phyloP scores from a whole-genome alignment of 495 filamentous ascomycete species.

The Hypoxylon crocopeplum region DNA sequence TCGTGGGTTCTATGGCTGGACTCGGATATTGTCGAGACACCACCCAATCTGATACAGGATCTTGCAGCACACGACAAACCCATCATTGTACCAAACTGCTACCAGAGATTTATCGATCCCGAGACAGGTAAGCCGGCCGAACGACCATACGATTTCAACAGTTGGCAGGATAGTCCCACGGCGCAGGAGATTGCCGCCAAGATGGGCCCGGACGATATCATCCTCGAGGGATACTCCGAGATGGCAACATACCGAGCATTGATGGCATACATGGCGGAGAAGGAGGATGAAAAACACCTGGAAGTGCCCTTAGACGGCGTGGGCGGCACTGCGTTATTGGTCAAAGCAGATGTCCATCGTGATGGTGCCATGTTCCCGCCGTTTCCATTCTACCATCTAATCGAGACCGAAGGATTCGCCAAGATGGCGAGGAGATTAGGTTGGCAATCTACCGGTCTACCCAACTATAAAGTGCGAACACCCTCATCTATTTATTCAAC shows the following conservation, averaged over 20 bases:
- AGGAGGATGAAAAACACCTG: conserved; percentile 60
- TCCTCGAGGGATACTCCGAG: conserved; percentile 91
- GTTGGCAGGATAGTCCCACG: conserved; percentile 85
- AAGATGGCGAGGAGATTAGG: conserved; percentile 93
- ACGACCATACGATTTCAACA: conserved; percentile 95
- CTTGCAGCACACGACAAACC: conserved; percentile 85
- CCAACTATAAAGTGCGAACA: conserved; percentile 89
- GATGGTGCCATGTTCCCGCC: conserved; percentile 99
- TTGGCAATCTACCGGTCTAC: conserved; percentile 82
- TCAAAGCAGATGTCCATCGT: conserved; percentile 96
- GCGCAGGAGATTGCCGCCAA: conserved; percentile 75
- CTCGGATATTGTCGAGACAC: conserved; percentile 89
- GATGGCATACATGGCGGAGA: conserved; percentile 84
- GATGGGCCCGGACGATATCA: conserved; percentile 88
- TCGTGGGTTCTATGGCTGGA: conserved; percentile 98
- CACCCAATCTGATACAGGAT: conserved; percentile 86
- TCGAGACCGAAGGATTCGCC: conserved; percentile 97
- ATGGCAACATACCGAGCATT: conserved; percentile 89
- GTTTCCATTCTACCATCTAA: conserved; percentile 94
- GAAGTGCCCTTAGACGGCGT: conserved; percentile 87
- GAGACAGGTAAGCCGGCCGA: conserved; percentile 72
- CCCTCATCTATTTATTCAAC: neutral
- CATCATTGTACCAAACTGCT: conserved; percentile 94
- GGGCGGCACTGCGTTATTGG: conserved; percentile 89
- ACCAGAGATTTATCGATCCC: conserved; percentile 81